These are phyloP conservation scores for Apiospora hydei DNA, from an alignment of 2,329 filamentous ascomycete genomes.

Conservation along the genomic window DNA sequence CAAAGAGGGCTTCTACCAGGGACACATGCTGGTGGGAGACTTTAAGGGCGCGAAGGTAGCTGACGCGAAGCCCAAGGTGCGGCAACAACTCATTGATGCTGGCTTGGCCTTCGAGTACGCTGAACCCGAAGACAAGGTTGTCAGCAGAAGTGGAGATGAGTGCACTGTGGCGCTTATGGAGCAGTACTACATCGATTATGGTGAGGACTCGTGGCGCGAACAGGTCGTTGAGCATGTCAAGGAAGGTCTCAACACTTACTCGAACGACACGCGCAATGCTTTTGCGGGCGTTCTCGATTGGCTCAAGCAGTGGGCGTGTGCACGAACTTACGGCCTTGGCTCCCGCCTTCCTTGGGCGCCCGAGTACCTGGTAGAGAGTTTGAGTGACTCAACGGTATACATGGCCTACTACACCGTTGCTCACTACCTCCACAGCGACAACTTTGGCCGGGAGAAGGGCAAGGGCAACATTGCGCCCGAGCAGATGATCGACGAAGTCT, in stretches of 20 bases:
- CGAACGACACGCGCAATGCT: slow-evolving; percentile 75
- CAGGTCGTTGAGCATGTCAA: slow-evolving; percentile 75
- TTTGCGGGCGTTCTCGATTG: slow-evolving; percentile 89
- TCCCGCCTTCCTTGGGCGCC: slow-evolving; percentile 95
- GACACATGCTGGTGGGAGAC: slow-evolving; percentile 85
- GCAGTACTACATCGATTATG: slow-evolving; percentile 98
- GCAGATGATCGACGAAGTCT: slow-evolving; percentile 93
- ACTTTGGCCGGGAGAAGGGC: slow-evolving; percentile 80
- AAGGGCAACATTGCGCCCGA: slow-evolving; percentile 74
- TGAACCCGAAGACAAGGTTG: slow-evolving; percentile 89
- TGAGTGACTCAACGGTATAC: slow-evolving; percentile 93
- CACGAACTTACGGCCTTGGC: slow-evolving; percentile 88
- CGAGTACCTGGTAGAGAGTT: slow-evolving; percentile 87
- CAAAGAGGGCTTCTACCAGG: slow-evolving; percentile 97
- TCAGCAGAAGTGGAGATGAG: slow-evolving; percentile 88
- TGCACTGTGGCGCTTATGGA: slow-evolving; percentile 93
- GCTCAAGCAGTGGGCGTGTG: slow-evolving; percentile 96
- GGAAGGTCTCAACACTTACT: slow-evolving; percentile 80
- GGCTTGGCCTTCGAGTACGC: slow-evolving; percentile 89
- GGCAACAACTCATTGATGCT: slow-evolving; percentile 76
- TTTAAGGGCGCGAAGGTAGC: slow-evolving; percentile 89
- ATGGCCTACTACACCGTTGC: slow-evolving; percentile 79
- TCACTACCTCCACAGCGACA: slow-evolving; percentile 78
- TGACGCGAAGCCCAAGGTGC: slow-evolving; percentile 84
- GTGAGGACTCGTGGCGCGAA: slow-evolving; percentile 86